These are phyloP conservation scores for Cydonia oblonga DNA, from an alignment of 331 rosid species.

Conservation along the genomic window DNA sequence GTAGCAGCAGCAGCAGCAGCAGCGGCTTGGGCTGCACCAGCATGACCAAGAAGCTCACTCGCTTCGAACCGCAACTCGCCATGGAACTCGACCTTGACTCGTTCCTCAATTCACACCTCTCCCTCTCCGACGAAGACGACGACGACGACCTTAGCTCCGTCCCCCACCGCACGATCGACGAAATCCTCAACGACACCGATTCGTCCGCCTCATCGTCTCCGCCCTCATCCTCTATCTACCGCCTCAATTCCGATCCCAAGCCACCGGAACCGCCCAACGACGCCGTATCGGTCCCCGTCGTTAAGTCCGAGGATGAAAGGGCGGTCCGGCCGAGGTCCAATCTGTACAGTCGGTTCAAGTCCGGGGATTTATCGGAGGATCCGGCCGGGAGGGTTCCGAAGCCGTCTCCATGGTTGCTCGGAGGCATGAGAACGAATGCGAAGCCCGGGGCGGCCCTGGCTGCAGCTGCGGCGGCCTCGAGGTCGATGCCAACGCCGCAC, in stretches of 20 bases:
- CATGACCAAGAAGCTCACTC: slow-evolving; percentile 23
- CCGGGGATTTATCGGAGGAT: slow-evolving; percentile 32
- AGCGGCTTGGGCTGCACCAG: background rate
- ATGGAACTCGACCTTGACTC: slow-evolving; percentile 81
- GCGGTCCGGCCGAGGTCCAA: slow-evolving; percentile 24
- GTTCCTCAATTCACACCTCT: slow-evolving; percentile 38
- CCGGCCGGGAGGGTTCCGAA: slow-evolving; percentile 31
- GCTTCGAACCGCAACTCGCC: slow-evolving; percentile 5
- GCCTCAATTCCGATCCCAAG: slow-evolving; percentile 3
- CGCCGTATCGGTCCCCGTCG: slow-evolving; percentile 5
- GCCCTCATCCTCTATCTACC: slow-evolving; percentile 14
- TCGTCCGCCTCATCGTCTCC: slow-evolving; percentile 50
- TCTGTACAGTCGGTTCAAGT: slow-evolving; percentile 27
- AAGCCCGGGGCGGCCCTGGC: slow-evolving; percentile 96
- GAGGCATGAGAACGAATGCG: slow-evolving; percentile 62
- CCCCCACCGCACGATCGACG: slow-evolving; percentile 19
- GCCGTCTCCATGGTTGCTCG: slow-evolving; percentile 54
- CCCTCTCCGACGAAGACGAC: slow-evolving; percentile 30
- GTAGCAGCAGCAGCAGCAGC: background rate
- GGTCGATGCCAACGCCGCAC: slow-evolving; percentile 74
- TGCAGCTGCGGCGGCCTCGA: slow-evolving; percentile 84
- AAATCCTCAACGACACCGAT: slow-evolving; percentile 75
- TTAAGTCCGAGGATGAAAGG: slow-evolving; percentile 13
- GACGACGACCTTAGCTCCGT: background rate
- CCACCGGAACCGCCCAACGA: background rate